Evolutionary conservation across 495 filamentous ascomycete genomes (phyloP).

Genomic region (Xylaria intraflava): DNA sequence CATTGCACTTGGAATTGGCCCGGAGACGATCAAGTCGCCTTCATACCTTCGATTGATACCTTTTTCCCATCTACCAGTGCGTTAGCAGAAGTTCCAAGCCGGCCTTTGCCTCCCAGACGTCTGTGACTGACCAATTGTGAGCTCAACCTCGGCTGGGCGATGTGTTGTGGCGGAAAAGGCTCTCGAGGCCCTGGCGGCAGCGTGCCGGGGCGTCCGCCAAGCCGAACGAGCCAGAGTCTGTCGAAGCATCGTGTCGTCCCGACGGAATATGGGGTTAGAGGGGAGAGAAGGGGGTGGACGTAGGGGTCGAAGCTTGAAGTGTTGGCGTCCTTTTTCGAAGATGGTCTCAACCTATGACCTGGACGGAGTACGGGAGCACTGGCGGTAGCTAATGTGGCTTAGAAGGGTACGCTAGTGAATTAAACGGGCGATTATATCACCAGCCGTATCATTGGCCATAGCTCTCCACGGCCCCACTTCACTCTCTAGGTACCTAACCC

Average conservation of each 20-base stretch:
- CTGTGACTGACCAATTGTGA: constrained; percentile 72
- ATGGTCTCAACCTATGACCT: constrained; percentile 7
- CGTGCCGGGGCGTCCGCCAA: constrained; percentile 65
- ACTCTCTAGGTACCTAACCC: no score
- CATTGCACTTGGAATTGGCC: not conserved
- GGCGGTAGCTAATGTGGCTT: no score
- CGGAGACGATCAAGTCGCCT: not conserved
- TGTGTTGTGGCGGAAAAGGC: constrained; percentile 66
- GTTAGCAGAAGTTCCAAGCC: constrained; percentile 22
- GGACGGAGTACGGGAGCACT: not conserved
- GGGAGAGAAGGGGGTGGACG: constrained; percentile 24
- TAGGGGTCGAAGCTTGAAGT: constrained; percentile 19
- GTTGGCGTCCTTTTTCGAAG: constrained; percentile 26
- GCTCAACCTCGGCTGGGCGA: constrained; percentile 82
- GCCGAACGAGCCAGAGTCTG: constrained; percentile 80
- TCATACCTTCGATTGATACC: constrained; percentile 85
- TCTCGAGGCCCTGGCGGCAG: constrained; percentile 56
- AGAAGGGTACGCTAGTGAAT: constrained; percentile 19
- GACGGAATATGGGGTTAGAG: constrained; percentile 32
- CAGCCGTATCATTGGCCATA: constrained; percentile 27
- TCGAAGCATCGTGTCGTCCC: constrained; percentile 73
- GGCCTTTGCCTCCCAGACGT: constrained; percentile 11
- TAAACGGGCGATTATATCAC: constrained; percentile 30
- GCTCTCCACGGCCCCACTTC: constrained; percentile 6
- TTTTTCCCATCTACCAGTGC: constrained; percentile 79